phyloP scores from a whole-genome alignment of 2,329 filamentous ascomycete species.

The Ophiostoma sp. region DNA sequence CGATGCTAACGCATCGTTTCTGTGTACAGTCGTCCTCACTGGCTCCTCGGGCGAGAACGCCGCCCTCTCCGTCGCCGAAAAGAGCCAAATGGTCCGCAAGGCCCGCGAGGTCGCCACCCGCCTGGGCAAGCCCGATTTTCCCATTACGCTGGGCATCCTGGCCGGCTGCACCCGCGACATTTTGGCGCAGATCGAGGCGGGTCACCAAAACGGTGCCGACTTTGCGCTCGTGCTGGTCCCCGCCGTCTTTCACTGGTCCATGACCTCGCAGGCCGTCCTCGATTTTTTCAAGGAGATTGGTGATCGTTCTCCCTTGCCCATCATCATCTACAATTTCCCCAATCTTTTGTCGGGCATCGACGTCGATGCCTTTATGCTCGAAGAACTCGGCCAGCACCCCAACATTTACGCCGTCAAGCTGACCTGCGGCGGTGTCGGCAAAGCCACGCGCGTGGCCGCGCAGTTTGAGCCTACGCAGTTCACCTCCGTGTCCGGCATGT shows the following conservation, averaged over 20 bases:
- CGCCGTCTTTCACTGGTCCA: conserved; percentile 2
- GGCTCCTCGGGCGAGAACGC: neutral
- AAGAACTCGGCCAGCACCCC: neutral
- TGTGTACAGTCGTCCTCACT: neutral
- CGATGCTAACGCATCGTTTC: neutral
- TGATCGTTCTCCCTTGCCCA: conserved; percentile 8
- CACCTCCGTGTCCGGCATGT: neutral
- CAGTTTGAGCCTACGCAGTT: conserved; percentile 1
- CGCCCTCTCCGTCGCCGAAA: neutral
- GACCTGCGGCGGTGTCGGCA: conserved; percentile 10
- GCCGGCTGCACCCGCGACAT: conserved; percentile 9
- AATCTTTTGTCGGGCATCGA: neutral
- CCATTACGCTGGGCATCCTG: neutral
- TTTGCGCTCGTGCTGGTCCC: neutral
- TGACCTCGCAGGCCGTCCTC: neutral
- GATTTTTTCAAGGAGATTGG: conserved; percentile 12
- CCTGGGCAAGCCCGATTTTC: conserved; percentile 12
- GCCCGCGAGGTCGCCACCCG: neutral
- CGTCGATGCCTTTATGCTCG: neutral
- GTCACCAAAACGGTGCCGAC: conserved; percentile 13
- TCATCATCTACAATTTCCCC: conserved; percentile 18
- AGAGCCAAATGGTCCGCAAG: conserved; percentile 12
- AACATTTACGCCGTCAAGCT: conserved; percentile 19
- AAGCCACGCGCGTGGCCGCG: neutral
- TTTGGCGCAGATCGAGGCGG: neutral